A percentile compares a stretch with the other conserved stretches of the same genome.
Evolutionary conservation across 129 eudicot species (phyloP).

Genomic region (Sambucus nigra): DNA sequence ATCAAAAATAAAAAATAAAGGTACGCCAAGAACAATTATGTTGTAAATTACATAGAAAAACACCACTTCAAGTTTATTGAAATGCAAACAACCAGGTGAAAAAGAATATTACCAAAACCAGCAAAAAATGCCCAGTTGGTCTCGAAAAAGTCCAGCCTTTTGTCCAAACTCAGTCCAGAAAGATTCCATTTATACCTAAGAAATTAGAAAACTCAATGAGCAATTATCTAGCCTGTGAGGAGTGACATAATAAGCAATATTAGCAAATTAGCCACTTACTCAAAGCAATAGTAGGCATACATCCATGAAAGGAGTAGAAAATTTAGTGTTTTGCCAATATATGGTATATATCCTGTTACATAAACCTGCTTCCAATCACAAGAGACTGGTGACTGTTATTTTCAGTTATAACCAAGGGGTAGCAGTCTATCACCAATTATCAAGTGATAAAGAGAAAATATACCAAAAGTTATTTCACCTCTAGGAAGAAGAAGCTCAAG

Average conservation of each 20-base stretch:
- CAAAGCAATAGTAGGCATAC: slow-evolving; percentile 98
- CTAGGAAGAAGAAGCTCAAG: slow-evolving; percentile 73
- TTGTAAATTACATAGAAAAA: too few species aligned
- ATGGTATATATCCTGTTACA: slow-evolving; percentile 77
- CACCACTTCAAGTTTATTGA: neutral
- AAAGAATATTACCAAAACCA: slow-evolving; percentile 67
- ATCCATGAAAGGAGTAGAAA: slow-evolving; percentile 89
- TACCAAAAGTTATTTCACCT: slow-evolving; percentile 36
- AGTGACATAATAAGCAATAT: neutral
- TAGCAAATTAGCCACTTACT: slow-evolving; percentile 44
- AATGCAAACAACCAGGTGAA: neutral
- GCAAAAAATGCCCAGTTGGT: slow-evolving; percentile 96
- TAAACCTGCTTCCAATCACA: slow-evolving; percentile 56
- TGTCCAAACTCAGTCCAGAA: slow-evolving; percentile 82
- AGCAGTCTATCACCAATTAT: neutral
- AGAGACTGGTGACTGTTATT: slow-evolving; percentile 7
- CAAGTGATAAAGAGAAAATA: slow-evolving; percentile 3
- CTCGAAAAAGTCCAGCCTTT: slow-evolving; percentile 90
- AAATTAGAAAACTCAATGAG: neutral
- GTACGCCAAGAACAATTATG: too few species aligned
- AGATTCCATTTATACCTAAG: slow-evolving; percentile 97
- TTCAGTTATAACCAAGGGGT: slow-evolving; percentile 6
- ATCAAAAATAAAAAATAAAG: too few species aligned
- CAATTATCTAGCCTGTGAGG: slow-evolving; percentile 6
- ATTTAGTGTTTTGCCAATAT: slow-evolving; percentile 64